phyloP scores from a whole-genome alignment of 2,329 filamentous ascomycete genomes.

The Trichoderma gracile region DNA sequence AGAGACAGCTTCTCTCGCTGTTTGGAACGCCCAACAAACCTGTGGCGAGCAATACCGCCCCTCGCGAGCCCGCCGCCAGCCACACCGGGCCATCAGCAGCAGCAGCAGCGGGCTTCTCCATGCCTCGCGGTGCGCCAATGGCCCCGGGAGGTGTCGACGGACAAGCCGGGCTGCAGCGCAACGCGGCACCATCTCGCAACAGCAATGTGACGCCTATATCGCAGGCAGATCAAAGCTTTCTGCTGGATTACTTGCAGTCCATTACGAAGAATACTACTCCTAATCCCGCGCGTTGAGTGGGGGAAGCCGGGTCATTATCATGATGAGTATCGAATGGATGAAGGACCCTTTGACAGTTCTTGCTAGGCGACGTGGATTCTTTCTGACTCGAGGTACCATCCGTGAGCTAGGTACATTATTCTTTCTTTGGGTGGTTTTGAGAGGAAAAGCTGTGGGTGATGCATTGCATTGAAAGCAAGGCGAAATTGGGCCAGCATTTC shows the following conservation, averaged over 20 bases:
- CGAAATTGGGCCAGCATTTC: not conserved
- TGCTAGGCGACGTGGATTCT: not conserved
- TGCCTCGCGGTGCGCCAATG: conserved; percentile 48
- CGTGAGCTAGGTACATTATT: not conserved
- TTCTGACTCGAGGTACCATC: not conserved
- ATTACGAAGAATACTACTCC: conserved; percentile 44
- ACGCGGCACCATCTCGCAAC: conserved; percentile 41
- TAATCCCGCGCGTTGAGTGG: conserved; percentile 32
- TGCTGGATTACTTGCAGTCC: conserved; percentile 71
- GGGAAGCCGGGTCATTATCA: too few relatives aligned
- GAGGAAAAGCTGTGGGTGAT: too few relatives aligned
- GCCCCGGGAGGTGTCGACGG: conserved; percentile 44
- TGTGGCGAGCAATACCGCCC: not conserved
- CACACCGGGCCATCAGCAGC: conserved; percentile 7
- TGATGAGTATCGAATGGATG: not conserved
- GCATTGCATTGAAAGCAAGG: not conserved
- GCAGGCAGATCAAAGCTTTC: conserved; percentile 71
- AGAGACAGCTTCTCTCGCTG: conserved; percentile 56
- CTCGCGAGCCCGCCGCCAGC: not conserved
- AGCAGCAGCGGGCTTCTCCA: conserved; percentile 28
- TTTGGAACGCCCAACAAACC: conserved; percentile 53
- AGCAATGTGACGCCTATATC: conserved; percentile 60
- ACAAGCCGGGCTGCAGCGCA: conserved; percentile 5
- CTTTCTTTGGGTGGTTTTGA: not conserved
- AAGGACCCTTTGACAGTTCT: not conserved